phyloP scores from a whole-genome alignment of 495 filamentous ascomycete genomes.

The Neurospora sublineolata region DNA sequence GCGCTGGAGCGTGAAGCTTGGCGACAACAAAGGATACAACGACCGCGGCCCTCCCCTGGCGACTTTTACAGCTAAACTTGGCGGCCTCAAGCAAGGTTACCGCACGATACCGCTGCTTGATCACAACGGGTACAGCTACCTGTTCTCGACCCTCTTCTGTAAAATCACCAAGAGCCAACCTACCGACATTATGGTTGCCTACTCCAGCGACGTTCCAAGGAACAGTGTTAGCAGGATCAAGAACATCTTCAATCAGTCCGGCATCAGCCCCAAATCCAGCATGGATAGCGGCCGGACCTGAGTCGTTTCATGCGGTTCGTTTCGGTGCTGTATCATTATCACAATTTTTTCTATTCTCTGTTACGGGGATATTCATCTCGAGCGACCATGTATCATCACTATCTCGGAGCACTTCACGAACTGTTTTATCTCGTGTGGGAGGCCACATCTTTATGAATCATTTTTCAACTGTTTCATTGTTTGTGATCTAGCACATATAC shows the following conservation, averaged over 20 bases:
- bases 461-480: not conserved
- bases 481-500: not conserved
- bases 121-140: constrained; percentile 74
- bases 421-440: not conserved
- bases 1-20: constrained; percentile 81
- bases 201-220: constrained; percentile 26
- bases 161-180: constrained; percentile 56
- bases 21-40: constrained; percentile 54
- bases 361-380: constrained; percentile 5
- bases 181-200: constrained; percentile 40
- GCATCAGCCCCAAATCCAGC: constrained; percentile 32
- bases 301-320: not conserved
- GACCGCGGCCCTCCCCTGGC: constrained; percentile 59
- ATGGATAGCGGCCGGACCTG: constrained; percentile 25
- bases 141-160: constrained; percentile 92
- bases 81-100: constrained; percentile 83
- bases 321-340: constrained; percentile 9
- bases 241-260: constrained; percentile 35
- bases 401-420: not conserved
- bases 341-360: not conserved
- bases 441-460: not conserved
- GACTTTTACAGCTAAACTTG: constrained; percentile 85
- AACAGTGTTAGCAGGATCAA: constrained; percentile 34
- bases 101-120: constrained; percentile 92
- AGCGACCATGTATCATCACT: not conserved